A percentile compares a stretch with the other conserved stretches of the same genome.
Evolutionary conservation across 768 basidiomycete genomes (phyloP).

Genomic region (Rhodocollybia butyracea): DNA sequence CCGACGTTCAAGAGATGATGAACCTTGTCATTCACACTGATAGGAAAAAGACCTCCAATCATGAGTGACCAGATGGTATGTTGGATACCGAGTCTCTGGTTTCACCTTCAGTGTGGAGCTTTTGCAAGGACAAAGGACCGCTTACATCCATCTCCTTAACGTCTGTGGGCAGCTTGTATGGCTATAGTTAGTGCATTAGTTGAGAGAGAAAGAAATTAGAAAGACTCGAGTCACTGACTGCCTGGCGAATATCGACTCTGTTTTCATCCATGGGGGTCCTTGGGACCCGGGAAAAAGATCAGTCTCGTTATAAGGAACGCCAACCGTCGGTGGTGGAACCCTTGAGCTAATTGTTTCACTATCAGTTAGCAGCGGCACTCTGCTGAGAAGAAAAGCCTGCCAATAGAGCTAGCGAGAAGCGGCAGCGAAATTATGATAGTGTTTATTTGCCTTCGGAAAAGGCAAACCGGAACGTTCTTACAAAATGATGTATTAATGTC

Average conservation of each 20-base stretch:
- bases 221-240: background rate
- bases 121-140: background rate
- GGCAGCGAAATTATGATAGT: too few species aligned
- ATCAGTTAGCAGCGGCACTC: background rate
- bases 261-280: background rate
- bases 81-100: conserved; percentile 21
- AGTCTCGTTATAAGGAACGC: too few species aligned
- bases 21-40: conserved; percentile 10
- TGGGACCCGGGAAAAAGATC: background rate
- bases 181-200: background rate
- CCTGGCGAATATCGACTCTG: background rate
- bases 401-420: background rate
- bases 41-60: conserved; percentile 24
- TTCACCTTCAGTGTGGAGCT: background rate
- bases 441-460: too few species aligned
- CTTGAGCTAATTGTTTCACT: background rate
- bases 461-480: too few species aligned
- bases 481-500: too few species aligned
- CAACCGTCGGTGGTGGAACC: too few species aligned
- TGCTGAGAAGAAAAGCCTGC: background rate
- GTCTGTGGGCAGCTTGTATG: conserved; percentile 7
- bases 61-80: conserved; percentile 23
- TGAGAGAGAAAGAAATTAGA: background rate
- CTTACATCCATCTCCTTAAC: conserved; percentile 6
- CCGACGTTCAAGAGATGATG: conserved; percentile 11